Evolutionary conservation across 805 yeast genomes (phyloP), one percentile per base, ranked within the genome.

Genomic region (Candida krabiensis): DNA sequence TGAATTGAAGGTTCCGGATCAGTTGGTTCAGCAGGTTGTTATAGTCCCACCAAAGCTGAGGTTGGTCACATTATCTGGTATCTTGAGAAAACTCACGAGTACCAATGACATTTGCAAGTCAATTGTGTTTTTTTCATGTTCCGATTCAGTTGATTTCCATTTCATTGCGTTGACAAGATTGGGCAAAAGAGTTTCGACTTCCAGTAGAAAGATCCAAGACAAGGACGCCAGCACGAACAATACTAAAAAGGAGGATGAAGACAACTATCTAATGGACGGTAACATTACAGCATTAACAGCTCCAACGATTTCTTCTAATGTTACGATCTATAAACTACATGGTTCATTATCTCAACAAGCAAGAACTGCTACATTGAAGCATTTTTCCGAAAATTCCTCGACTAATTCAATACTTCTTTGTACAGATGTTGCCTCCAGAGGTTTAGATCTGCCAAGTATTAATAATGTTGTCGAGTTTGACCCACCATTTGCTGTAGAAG

Each of bases 351-450:
- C 88, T 0, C 99, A 93, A 60, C 89, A 79, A 46, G 69, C 75
- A 13, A 83, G 99, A 66, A 78, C 95, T 0, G 63, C 86, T 0
- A 90, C 97, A 0, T 70, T 89, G 41, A 72, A 72, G 15, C 74
- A 77, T 29, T 88, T 86, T 62, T 66, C 70, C 26, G 72, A 65
- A 46, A 58, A 60, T 52, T 61, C 55, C 34, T 58, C 53, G 30
- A 67, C 60, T 1, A 67, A 66, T 27, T 68, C 71, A 2, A 71
- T 93, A 15, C 70, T 93, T 53, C 77, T 93, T 51, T 91, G 98
- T 70, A 93, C 99, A 0, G 99, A 93, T 72, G 98, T 93, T 44
- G 99, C 97, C 0, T 82, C 98, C 23, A 80, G 99, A 66, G 99
- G 99, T 46, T 71, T 93, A 46, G 99, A 93, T 70, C 67, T 93